Evolutionary conservation across 352 stramenopile species (phyloP), one percentile per base, ranked within the genome.

Genomic region (Phytophthora podocarpi): DNA sequence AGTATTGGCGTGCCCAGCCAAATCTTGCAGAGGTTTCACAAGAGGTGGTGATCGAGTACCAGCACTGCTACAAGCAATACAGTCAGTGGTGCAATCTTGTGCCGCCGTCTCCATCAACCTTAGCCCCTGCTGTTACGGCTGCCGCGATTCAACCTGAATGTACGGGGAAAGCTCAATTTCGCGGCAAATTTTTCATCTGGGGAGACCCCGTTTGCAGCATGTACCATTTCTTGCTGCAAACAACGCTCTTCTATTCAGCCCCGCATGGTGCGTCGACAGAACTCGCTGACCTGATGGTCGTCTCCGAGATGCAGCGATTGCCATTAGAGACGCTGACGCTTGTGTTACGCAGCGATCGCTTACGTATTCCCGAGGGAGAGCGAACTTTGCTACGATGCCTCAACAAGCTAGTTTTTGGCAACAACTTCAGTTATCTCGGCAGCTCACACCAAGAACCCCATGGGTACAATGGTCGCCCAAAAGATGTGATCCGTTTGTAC

Each of bases 181-280:
- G 53, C 40, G 68, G 72, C 40, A 68, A 59, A 13, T 68, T 74
- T 47, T 75, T 73, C 28, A n/a, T 82, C 13, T 91, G 82, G 84
- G 78, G 76, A 39, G 69, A 91, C 24, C 70, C 65, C 3, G 49
- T 90, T 4, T 89, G 80, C 65, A 89, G 83, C 15, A 41, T 87
- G 49, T 89, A 90, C 35, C 84, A 93, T 55, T 90, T 80, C 39
- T 46, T 93, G 31, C 65, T 89, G 13, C 57, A 78, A 8, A 74
- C 70, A 18, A 86, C 82, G 34, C 61, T 91, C 4, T 93, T 93
- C 40, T 90, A 89, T 36, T 60, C 70, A 7, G 39, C 65, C 8
- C 82, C 78, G 4, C 32, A 35, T 1, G 64, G 58, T 18, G 53
- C 71, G 7, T 60, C 60, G 4, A 55, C 57, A 1, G 68, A 73